Evolutionary conservation across 2,329 filamentous ascomycete genomes (phyloP), one percentile per base, ranked within the genome.

Genomic region (Capronia americana): DNA sequence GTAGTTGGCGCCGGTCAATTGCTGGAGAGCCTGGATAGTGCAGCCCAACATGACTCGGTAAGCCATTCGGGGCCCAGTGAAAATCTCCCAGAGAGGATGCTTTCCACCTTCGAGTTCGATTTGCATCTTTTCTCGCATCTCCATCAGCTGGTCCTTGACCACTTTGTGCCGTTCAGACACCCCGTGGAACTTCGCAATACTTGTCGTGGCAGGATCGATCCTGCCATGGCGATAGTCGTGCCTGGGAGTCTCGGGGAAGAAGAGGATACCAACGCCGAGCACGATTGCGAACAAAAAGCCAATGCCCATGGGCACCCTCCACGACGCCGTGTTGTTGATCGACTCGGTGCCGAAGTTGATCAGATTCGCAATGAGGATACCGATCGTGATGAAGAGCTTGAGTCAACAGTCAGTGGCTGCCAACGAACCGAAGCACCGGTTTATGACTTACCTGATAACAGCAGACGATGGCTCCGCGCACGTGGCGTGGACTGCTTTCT

Each of bases 121-220:
- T 26, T 86, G 83, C 61, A 86, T 78, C 70, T 87, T 87, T 58
- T 80, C 76, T 64, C 83, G 81, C 72, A 88, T 87, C 70, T 87
- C 86, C 0, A 78, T 74, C 20, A 87, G 79, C 68, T 88, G 85
- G 6, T 81, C 75, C 26, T 78, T 73, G 7, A 88, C 81, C 41
- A 84, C 80, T 11, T 79, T 81, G 70, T 87, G 84, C 61, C 84
- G 82, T 54, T 80, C 77, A 0, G 82, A 77, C 32, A 86, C 77
- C 2, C 85, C 84, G 63, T 87, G 86, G n/a, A 84, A 81, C 50
- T 81, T 81, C 1, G 85, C 78, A 28, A 88, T 81, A 0, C 84
- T 86, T 3, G 71, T 73, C 24, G 81, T 77, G 1, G 86, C 85
- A 28, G 75, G 74, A 2, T 86, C 83, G 23, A 81, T 77, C 28